Base-by-base conservation (phyloP, 768 basidiomycete genomes). In the Tephrocybe sp. region DNA sequence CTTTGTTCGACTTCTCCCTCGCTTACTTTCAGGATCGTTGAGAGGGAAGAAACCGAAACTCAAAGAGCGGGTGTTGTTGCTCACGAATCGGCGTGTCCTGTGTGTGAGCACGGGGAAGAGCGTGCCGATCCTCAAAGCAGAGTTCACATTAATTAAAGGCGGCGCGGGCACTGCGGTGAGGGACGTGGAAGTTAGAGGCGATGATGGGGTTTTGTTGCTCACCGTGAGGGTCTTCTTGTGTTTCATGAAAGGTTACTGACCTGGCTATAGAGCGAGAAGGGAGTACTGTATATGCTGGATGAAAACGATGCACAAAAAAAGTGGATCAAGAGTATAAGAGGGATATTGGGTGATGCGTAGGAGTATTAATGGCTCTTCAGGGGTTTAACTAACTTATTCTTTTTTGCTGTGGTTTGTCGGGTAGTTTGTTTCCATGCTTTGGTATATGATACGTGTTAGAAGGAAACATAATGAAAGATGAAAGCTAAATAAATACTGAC, bases 31-130 rank as follows among this genome's bases (percentile, higher is more conserved):
- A 7, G 51, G 51, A 4, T 56, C 55, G 9, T 27, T 50, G 38
- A 36, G 50, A 11, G 41, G 36, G 7, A 56, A 53, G 31, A 57
- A 57, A 16, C 51, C 55, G 32, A 56, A 52, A 6, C 41, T 55
- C 16, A 55, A 44, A 34, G 56, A 53, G 9, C 44, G 49, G 7
- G 48, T 43, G 15, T 30, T 57, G 31, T 24, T 57, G 5, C 42
- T 57, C 22, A 57, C 56, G n/a, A 42, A 51, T 24, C 27, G 42
- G 45, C 38, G 56, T 4, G 45, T 57, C 12, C 12, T 57, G 26
- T 57, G 56, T 41, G 49, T 53, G 8, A 42, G 21, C n/a, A 42
- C 27, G 5, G 48, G 41, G 2, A 53, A 36, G 49, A 53, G 41
- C 12, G 31, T 38, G 1, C 24, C 44, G 11, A 38, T 21, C 5